These are phyloP conservation scores for Globisporangium middletonii DNA, from an alignment of 352 stramenopile genomes.

Conservation along the genomic window DNA sequence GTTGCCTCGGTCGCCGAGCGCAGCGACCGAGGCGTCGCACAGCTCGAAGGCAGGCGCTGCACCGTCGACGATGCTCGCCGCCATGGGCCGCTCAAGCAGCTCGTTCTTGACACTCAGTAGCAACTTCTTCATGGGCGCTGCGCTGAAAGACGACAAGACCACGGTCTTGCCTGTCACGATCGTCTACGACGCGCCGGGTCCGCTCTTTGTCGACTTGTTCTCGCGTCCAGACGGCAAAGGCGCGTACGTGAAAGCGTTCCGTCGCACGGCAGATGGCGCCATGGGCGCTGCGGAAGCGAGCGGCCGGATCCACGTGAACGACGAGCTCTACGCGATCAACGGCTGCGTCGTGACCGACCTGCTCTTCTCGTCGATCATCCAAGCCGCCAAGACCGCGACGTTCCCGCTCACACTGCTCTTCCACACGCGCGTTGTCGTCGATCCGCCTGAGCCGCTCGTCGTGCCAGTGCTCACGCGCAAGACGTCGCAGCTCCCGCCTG, in stretches of 20 bases:
- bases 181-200: conserved; percentile 37
- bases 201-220: conserved; percentile 72
- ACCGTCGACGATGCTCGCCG: conserved; percentile 20
- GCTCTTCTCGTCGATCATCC: conserved; percentile 61
- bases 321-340: conserved; percentile 74
- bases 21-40: background rate
- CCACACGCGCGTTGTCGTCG: conserved; percentile 21
- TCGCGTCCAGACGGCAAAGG: conserved; percentile 61
- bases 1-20: background rate
- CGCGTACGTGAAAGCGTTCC: conserved; percentile 70
- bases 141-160: conserved; percentile 16
- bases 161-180: conserved; percentile 32
- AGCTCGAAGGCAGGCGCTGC: conserved; percentile 5
- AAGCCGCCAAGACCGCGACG: conserved; percentile 45
- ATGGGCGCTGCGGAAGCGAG: conserved; percentile 54
- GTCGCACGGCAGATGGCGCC: conserved; percentile 40
- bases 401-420: conserved; percentile 73
- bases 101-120: conserved; percentile 36
- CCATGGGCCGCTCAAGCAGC: conserved; percentile 21
- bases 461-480: background rate
- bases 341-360: conserved; percentile 44
- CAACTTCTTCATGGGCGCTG: conserved; percentile 19
- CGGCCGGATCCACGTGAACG: conserved; percentile 45
- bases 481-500: conserved; percentile 15
- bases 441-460: background rate